Percentiles rank a stretch among this genome's conserved stretches.
These are phyloP conservation scores for Fusarium hostae DNA, from an alignment of 2,329 filamentous ascomycete species.

Conservation along the genomic window DNA sequence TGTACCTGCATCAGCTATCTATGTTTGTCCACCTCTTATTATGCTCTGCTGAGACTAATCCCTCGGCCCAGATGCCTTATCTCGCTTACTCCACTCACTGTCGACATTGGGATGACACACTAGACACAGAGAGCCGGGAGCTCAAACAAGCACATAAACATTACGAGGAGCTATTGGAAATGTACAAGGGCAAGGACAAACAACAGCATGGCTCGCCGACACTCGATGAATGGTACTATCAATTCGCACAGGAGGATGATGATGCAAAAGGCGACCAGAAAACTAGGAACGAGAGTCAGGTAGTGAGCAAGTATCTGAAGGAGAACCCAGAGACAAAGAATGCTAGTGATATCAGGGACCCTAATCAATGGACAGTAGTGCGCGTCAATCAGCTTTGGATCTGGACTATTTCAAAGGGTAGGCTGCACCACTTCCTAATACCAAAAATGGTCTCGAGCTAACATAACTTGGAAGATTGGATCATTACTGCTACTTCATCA, in stretches of 20 bases:
- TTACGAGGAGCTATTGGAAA: fast-evolving
- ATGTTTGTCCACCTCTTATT: neutral
- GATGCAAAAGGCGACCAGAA: neutral
- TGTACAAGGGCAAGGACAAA: neutral
- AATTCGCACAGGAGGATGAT: neutral
- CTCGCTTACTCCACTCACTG: neutral
- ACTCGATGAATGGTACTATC: constrained; percentile 4
- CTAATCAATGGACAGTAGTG: neutral
- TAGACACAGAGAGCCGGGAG: fast-evolving
- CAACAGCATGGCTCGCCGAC: neutral
- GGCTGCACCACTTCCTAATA: neutral
- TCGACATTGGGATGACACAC: neutral
- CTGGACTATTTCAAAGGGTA: neutral
- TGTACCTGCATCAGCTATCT: neutral
- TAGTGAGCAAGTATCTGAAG: neutral
- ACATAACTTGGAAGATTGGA: neutral
- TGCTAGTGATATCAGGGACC: fast-evolving
- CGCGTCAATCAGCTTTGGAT: constrained; percentile 5
- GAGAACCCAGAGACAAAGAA: neutral
- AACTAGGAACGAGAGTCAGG: neutral
- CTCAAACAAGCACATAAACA: fast-evolving
- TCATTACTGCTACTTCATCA: neutral
- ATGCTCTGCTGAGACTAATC: fast-evolving
- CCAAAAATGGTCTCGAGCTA: neutral
- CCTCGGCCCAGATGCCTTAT: neutral